A percentile compares a stretch with the other conserved stretches of the same genome.
Evolutionary conservation across 1,139 yeast genomes (phyloP).

Genomic region (Sugiyamaella paludigena): DNA sequence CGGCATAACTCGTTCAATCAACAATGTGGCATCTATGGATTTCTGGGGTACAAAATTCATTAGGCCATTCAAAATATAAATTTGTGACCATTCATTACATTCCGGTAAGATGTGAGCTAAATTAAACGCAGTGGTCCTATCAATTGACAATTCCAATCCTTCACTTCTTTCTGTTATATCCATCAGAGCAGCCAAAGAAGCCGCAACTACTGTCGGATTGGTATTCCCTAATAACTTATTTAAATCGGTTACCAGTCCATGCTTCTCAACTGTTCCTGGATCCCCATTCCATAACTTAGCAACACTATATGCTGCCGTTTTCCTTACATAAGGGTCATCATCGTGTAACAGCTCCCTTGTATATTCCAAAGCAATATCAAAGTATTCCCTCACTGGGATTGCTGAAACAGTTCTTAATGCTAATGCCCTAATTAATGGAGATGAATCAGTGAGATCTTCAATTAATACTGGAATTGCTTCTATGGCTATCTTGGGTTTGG

Average conservation of each 20-base stretch:
- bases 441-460: conserved; percentile 48
- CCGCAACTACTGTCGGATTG: conserved; percentile 63
- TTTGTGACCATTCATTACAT: conserved; percentile 80
- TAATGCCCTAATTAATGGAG: conserved; percentile 48
- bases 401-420: conserved; percentile 66
- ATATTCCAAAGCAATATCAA: conserved; percentile 45
- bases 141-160: conserved; percentile 52
- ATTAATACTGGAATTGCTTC: conserved; percentile 57
- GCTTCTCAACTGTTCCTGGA: conserved; percentile 46
- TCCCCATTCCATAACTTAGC: conserved; percentile 66
- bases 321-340: conserved; percentile 59
- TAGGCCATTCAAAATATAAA: conserved; percentile 64
- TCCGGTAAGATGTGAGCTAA: conserved; percentile 50
- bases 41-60: conserved; percentile 71
- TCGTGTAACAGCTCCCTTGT: conserved; percentile 47
- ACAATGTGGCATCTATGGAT: conserved; percentile 58
- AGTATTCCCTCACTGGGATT: conserved; percentile 53
- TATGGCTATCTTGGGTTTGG: conserved; percentile 54
- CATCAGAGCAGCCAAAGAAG: conserved; percentile 67
- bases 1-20: conserved; percentile 70
- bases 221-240: conserved; percentile 57
- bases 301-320: conserved; percentile 67
- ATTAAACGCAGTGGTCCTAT: conserved; percentile 53
- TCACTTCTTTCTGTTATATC: conserved; percentile 61
- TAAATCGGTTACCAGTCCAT: conserved; percentile 52